Base-by-base conservation (phyloP, 2,329 filamentous ascomycete genomes). In the Eurotiales sp. region DNA sequence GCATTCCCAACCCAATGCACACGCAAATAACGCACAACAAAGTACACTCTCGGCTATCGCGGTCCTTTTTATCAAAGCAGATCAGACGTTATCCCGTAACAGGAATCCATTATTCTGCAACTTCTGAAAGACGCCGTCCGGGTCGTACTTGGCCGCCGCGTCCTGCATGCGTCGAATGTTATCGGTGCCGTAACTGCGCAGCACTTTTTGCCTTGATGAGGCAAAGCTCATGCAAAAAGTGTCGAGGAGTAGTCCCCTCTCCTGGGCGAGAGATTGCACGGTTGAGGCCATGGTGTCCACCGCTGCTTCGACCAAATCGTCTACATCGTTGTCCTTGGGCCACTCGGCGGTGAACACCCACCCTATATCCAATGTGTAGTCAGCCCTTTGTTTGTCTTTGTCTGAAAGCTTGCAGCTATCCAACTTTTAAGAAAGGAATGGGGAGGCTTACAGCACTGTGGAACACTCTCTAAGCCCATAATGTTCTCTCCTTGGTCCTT, bases 401-500 rank as follows among this genome's bases (percentile, higher is more conserved):
- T 8, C 8, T 44, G 4, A 22, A 14, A 5, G 3, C 12, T 19
- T 21, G n/a, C 22, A 19, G 36, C 10, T 39, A 14, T 39, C 6
- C 19, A n/a, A n/a, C n/a, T n/a, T n/a, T n/a, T n/a, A n/a, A n/a
- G n/a, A n/a, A n/a, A n/a, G n/a, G 36, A 19, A 27, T 23, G 3
- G 21, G 12, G 25, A 45, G 2, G 34, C 27, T 45, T 34, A 45
- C 27, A 45, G 27, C 27, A 57, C 39, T 53, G 53, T 37, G 42
- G 30, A 32, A 46, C 23, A 12, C 14, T 41, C 34, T 49, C 39
- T 14, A 45, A 15, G 15, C 51, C 47, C 51, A 55, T 42, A n/a
- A 53, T 49, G 23, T 51, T 51, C 11, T 34, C 51, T 23, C 51
- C 54, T 10, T 40, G 47, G 23, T 48, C 43, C 8, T 47, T 51